These are phyloP conservation scores for Lepidium didymum DNA, from an alignment of 345 rosid genomes.

Conservation along the genomic window DNA sequence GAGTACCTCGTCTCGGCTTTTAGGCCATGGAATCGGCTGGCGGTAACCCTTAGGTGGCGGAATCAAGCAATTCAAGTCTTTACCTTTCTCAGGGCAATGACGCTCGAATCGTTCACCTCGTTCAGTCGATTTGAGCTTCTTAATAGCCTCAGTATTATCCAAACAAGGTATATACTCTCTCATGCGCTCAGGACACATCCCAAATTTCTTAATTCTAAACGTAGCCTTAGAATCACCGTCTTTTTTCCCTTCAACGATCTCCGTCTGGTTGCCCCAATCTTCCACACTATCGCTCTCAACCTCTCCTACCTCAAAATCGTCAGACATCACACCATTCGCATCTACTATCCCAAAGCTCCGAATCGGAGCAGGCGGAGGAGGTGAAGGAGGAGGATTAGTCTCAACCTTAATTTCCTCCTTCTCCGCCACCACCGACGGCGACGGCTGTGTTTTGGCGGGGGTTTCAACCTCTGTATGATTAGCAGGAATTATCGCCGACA, in stretches of 20 bases:
- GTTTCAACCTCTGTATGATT: conserved; percentile 20
- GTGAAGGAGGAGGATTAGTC: conserved; percentile 15
- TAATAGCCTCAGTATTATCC: conserved; percentile 69
- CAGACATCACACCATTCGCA: conserved; percentile 76
- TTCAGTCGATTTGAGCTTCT: conserved; percentile 57
- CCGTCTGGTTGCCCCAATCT: conserved; percentile 48
- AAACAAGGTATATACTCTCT: conserved; percentile 90
- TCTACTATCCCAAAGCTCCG: conserved; percentile 68
- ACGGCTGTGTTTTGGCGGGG: background rate
- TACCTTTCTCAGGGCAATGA: conserved; percentile 69
- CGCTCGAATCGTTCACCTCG: conserved; percentile 84
- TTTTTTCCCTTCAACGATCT: conserved; percentile 14
- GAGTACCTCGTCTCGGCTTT: conserved; percentile 87
- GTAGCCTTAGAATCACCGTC: conserved; percentile 21
- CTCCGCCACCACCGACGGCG: conserved; percentile 21
- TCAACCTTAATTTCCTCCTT: background rate
- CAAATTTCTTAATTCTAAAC: conserved; percentile 39
- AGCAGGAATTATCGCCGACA: conserved; percentile 36
- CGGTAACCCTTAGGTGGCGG: conserved; percentile 79
- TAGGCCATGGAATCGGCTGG: conserved; percentile 83
- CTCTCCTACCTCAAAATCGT: conserved; percentile 77
- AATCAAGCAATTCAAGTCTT: conserved; percentile 73
- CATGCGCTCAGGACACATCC: conserved; percentile 57
- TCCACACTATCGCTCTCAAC: conserved; percentile 59
- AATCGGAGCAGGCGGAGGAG: conserved; percentile 39